Conservation (phyloP, 129 eudicot genomes). For the Chrysanthemum lavandulifolium region DNA sequence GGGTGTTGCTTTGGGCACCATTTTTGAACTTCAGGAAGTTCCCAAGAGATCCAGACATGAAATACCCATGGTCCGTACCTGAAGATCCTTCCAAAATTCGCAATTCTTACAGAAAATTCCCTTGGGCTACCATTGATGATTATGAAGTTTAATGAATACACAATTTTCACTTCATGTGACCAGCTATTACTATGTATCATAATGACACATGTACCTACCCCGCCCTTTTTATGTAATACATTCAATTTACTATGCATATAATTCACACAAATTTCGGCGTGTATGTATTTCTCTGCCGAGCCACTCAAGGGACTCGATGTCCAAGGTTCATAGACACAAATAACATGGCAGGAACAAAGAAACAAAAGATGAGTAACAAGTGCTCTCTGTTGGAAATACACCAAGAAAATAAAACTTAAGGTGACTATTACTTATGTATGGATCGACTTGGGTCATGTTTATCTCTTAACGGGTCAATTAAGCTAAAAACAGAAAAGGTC, state of each 20-base stretch:
- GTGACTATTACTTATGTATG: background rate
- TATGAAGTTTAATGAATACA: conserved; percentile 47
- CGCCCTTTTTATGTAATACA: background rate
- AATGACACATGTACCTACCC: conserved; percentile 7
- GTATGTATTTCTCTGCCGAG: background rate
- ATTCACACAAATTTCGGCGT: background rate
- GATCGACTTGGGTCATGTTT: too few species aligned
- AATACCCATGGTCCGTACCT: conserved; percentile 86
- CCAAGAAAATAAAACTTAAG: background rate
- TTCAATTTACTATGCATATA: conserved; percentile 7
- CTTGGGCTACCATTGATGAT: conserved; percentile 88
- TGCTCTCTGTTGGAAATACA: background rate
- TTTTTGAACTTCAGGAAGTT: conserved; percentile 87
- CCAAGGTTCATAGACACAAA: background rate
- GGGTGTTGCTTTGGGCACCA: conserved; percentile 92
- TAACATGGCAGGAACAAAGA: background rate
- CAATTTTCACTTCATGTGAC: background rate
- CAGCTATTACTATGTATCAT: background rate
- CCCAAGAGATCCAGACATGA: conserved; percentile 86
- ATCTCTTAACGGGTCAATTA: too few species aligned
- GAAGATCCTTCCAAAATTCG: conserved; percentile 61
- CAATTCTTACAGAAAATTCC: conserved; percentile 54
- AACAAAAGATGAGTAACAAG: background rate
- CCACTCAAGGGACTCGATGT: background rate
- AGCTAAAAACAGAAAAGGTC: too few species aligned